Percentiles rank a stretch among this genome's conserved stretches.
Evolutionary conservation across 2,329 filamentous ascomycete genomes (phyloP).

Genomic region (Monilinia polystroma): DNA sequence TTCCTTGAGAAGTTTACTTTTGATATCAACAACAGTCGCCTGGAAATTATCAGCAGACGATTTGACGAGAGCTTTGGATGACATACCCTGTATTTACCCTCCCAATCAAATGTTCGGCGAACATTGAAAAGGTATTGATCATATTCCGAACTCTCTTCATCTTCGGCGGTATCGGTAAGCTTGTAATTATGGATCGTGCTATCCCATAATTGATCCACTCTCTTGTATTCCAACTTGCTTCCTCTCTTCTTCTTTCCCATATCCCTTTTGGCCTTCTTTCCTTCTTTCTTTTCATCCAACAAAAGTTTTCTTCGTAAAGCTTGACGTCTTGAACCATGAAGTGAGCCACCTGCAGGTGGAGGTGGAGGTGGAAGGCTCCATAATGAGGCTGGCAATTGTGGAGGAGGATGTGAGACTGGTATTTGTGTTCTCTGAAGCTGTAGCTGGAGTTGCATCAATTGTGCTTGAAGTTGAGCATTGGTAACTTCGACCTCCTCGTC

Average conservation of each 20-base stretch:
- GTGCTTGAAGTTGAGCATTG: slow-evolving; percentile 31
- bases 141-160: slow-evolving; percentile 64
- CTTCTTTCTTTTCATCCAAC: slow-evolving; percentile 34
- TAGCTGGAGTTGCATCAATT: slow-evolving; percentile 35
- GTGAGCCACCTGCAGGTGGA: slow-evolving; percentile 16
- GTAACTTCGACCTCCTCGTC: slow-evolving; percentile 20
- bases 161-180: slow-evolving; percentile 63
- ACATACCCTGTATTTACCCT: slow-evolving; percentile 67
- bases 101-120: slow-evolving; percentile 77
- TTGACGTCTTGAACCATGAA: slow-evolving; percentile 30
- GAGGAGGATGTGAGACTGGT: slow-evolving; percentile 20
- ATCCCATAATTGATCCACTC: slow-evolving; percentile 64
- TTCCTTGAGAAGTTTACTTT: slow-evolving; percentile 75
- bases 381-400: slow-evolving; percentile 5
- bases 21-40: slow-evolving; percentile 74
- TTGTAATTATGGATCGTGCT: slow-evolving; percentile 63
- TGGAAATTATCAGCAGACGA: slow-evolving; percentile 28
- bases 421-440: slow-evolving; percentile 20
- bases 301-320: slow-evolving; percentile 32
- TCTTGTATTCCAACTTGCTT: slow-evolving; percentile 64
- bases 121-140: slow-evolving; percentile 83
- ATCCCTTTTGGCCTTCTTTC: slow-evolving; percentile 44
- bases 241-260: slow-evolving; percentile 44
- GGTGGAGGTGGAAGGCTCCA: slow-evolving; percentile 21
- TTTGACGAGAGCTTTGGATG: not conserved